Conservation (phyloP, 345 rosid species). For the Lepidium sativum region DNA sequence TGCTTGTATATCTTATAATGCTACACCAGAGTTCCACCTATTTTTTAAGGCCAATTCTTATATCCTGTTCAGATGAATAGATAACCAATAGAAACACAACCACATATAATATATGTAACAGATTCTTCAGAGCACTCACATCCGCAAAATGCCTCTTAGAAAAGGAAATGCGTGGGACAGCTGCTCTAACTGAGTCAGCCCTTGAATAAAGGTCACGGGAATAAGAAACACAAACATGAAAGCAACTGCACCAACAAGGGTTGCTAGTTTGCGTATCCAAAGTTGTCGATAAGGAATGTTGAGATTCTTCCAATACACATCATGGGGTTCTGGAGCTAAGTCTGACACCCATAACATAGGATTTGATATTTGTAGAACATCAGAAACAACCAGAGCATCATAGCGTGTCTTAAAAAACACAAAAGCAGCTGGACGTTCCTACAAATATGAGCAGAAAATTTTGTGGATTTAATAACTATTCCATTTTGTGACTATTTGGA, state of each 20-base stretch:
- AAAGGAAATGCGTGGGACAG: constrained; percentile 57
- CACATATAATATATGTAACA: not conserved
- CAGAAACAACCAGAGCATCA: constrained; percentile 63
- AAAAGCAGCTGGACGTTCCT: constrained; percentile 90
- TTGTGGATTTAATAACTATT: not conserved
- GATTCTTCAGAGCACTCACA: constrained; percentile 40
- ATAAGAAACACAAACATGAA: constrained; percentile 69
- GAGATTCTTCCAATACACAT: constrained; percentile 85
- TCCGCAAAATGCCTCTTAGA: constrained; percentile 45
- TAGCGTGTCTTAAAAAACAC: constrained; percentile 84
- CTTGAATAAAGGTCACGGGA: constrained; percentile 86
- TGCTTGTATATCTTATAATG: not conserved
- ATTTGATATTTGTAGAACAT: constrained; percentile 70
- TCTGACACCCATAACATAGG: constrained; percentile 93
- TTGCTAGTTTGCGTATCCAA: constrained; percentile 74
- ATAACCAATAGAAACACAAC: not conserved
- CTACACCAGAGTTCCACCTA: not conserved
- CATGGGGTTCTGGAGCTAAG: constrained; percentile 85
- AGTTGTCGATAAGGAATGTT: constrained; percentile 69
- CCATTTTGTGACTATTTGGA: not conserved
- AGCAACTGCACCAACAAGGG: constrained; percentile 48
- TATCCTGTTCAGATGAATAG: not conserved
- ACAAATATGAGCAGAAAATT: constrained; percentile 1
- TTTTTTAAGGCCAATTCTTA: not conserved
- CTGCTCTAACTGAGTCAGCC: constrained; percentile 63